Evolutionary conservation across 2,329 filamentous ascomycete genomes (phyloP).

Genomic region (Phialocephala sp.): DNA sequence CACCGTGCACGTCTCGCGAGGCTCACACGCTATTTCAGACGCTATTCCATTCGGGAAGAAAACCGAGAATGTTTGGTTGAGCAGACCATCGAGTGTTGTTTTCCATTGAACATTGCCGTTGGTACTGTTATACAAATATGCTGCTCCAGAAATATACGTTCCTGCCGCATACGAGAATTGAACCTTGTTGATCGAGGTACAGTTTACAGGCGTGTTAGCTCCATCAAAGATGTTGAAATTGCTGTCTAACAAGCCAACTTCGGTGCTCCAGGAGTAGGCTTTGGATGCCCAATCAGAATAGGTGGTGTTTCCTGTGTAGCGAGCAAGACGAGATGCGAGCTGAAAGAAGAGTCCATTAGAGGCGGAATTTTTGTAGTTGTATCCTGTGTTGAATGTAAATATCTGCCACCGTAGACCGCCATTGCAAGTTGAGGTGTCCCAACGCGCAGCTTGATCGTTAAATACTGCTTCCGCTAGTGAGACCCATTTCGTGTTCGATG

Average conservation of each 20-base stretch:
- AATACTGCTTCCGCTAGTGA: conserved; percentile 72
- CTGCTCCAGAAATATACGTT: conserved; percentile 65
- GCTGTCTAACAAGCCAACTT: conserved; percentile 63
- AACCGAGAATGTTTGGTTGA: conserved; percentile 52
- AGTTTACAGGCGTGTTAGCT: conserved; percentile 61
- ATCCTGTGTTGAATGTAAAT: conserved; percentile 74
- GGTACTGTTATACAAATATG: conserved; percentile 68
- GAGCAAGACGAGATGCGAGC: conserved; percentile 69
- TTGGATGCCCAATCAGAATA: conserved; percentile 68
- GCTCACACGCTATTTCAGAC: conserved; percentile 71
- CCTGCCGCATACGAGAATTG: conserved; percentile 74
- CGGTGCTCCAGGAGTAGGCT: conserved; percentile 65
- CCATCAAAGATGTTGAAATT: conserved; percentile 70
- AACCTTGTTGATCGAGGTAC: conserved; percentile 63
- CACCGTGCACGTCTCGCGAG: conserved; percentile 62
- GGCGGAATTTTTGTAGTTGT: conserved; percentile 73
- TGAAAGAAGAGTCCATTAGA: conserved; percentile 70
- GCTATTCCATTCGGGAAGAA: conserved; percentile 66
- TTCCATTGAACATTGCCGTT: conserved; percentile 55
- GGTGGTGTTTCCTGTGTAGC: conserved; percentile 70
- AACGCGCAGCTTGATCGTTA: conserved; percentile 68
- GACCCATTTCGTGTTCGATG: conserved; percentile 54
- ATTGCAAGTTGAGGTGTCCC: conserved; percentile 67
- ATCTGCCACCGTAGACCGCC: conserved; percentile 83
- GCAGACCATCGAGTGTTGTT: conserved; percentile 58